Evolutionary conservation across 1,284 basidiomycete genomes (phyloP).

Genomic region (Rhizoctonia solani): DNA sequence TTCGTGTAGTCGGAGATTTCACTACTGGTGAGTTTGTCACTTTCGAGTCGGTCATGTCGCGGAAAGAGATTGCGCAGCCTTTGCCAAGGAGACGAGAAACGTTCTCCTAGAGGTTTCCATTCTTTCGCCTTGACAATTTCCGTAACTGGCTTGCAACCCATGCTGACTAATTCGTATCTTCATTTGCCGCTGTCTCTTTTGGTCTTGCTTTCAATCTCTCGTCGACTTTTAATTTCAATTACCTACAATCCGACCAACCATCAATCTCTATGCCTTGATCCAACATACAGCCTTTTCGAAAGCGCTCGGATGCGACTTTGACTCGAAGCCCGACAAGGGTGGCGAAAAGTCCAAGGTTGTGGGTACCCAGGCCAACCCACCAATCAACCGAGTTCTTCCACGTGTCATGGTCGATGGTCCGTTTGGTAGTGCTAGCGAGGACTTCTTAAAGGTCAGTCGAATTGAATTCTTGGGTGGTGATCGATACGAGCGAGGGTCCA

Average conservation of each 20-base stretch:
- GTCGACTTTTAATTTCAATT: too few species aligned
- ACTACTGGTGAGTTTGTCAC: constrained; percentile 54
- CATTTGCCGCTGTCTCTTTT: background rate
- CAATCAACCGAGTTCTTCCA: constrained; percentile 72
- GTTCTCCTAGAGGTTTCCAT: too few species aligned
- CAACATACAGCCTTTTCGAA: constrained; percentile 67
- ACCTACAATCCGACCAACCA: too few species aligned
- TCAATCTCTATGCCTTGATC: too few species aligned
- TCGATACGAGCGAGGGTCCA: too few species aligned
- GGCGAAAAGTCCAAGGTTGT: constrained; percentile 57
- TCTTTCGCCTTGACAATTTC: background rate
- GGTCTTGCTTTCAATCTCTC: background rate
- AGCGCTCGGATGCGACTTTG: constrained; percentile 82
- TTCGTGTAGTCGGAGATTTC: constrained; percentile 86
- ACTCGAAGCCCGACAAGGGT: constrained; percentile 53
- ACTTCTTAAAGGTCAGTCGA: constrained; percentile 64
- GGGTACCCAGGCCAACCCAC: constrained; percentile 59
- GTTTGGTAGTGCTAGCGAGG: constrained; percentile 83
- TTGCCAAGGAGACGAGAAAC: too few species aligned
- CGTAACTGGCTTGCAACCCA: too few species aligned
- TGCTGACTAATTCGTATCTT: too few species aligned
- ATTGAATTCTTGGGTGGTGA: background rate
- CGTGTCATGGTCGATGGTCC: constrained; percentile 90
- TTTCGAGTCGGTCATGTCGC: background rate
- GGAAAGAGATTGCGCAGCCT: background rate